phyloP scores from a whole-genome alignment of 495 filamentous ascomycete species.

The Podospora conica region DNA sequence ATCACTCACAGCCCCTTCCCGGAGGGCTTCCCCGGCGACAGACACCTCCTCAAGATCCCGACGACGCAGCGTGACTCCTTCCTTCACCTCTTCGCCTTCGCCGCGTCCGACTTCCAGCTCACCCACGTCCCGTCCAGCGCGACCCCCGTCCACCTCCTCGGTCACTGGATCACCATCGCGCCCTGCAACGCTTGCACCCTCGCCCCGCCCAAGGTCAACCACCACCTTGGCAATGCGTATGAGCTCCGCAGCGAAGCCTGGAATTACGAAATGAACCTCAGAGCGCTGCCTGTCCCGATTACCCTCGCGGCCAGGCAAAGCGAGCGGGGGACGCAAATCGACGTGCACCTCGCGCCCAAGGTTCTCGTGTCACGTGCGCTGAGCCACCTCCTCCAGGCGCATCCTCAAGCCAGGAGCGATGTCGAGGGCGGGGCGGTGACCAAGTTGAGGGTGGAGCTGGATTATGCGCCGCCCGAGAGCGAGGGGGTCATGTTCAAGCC shows the following conservation, averaged over 20 bases:
- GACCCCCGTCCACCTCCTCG: background rate
- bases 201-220: constrained; percentile 9
- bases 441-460: constrained; percentile 9
- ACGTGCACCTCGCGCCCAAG: background rate
- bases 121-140: background rate
- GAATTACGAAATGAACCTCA: background rate
- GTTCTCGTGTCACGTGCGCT: background rate
- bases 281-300: background rate
- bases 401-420: too few relatives aligned
- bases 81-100: constrained; percentile 11
- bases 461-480: background rate
- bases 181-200: constrained; percentile 6
- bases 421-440: background rate
- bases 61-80: constrained; percentile 9
- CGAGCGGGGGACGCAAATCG: background rate
- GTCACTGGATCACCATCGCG: constrained; percentile 1
- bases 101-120: background rate
- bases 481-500: background rate
- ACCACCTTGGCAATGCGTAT: background rate
- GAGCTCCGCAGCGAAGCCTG: constrained; percentile 11
- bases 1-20: background rate
- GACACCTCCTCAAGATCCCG: constrained; percentile 8
- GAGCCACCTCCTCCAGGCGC: background rate
- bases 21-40: background rate
- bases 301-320: background rate